Evolutionary conservation across 164 flowering plant genomes (phyloP).

Genomic region (Vitis riparia): DNA sequence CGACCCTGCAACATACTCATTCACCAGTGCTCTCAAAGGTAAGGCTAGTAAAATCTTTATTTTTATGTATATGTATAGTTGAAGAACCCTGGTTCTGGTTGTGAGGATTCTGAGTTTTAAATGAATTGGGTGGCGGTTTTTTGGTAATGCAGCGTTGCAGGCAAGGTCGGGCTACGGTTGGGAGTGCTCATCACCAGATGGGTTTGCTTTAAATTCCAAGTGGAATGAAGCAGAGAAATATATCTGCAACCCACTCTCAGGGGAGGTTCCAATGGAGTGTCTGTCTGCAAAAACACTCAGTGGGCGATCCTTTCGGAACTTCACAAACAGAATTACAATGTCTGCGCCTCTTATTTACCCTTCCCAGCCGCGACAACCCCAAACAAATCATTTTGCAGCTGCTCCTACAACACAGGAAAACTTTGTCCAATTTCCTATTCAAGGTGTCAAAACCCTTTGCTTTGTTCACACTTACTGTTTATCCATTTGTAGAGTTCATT

Average conservation of each 20-base stretch:
- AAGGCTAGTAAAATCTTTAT: neutral
- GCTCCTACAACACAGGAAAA: constrained; percentile 15
- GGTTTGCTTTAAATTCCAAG: constrained; percentile 70
- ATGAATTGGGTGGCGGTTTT: neutral
- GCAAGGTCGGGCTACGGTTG: constrained; percentile 51
- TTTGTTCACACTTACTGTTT: neutral
- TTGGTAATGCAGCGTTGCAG: constrained; percentile 57
- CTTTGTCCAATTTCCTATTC: constrained; percentile 17
- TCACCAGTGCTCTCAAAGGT: constrained; percentile 83
- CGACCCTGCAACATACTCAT: constrained; percentile 81
- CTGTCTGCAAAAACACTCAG: constrained; percentile 73
- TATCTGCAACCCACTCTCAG: constrained; percentile 84
- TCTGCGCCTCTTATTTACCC: constrained; percentile 74
- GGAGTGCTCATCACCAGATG: constrained; percentile 74
- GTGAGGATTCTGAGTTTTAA: neutral
- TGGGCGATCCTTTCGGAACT: constrained; percentile 45
- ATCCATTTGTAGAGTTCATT: neutral
- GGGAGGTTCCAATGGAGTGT: constrained; percentile 86
- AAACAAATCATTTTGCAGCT: constrained; percentile 24
- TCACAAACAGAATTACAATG: constrained; percentile 53
- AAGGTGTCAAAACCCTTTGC: constrained; percentile 21
- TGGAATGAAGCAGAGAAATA: constrained; percentile 95
- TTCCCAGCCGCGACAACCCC: constrained; percentile 24
- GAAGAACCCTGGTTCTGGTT: neutral
- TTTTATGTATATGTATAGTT: too few species aligned